Percentiles rank a stretch among this genome's conserved stretches.
Evolutionary conservation across 768 basidiomycete species (phyloP).

Genomic region (Lepiota venenata): DNA sequence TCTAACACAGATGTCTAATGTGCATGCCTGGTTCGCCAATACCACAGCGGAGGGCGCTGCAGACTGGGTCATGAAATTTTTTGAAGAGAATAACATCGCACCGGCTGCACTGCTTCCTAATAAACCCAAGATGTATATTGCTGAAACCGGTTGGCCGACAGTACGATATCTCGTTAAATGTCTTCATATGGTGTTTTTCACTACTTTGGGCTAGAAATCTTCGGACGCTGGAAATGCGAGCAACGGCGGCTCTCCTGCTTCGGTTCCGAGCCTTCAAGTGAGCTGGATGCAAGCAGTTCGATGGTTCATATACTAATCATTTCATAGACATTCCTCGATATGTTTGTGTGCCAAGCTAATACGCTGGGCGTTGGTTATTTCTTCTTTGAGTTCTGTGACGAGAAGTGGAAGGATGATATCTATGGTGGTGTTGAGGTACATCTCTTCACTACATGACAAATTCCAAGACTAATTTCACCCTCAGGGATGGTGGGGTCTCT

Average conservation of each 20-base stretch:
- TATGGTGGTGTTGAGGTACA: slow-evolving; percentile 72
- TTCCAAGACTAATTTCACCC: too few species aligned
- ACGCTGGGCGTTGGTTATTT: slow-evolving; percentile 75
- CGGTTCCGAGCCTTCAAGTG: slow-evolving; percentile 55
- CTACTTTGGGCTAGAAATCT: slow-evolving; percentile 40
- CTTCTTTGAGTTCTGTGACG: slow-evolving; percentile 84
- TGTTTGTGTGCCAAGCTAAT: slow-evolving; percentile 90
- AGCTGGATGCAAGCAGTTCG: not conserved
- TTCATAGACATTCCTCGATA: slow-evolving; percentile 70
- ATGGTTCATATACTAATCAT: not conserved
- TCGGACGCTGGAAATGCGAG: slow-evolving; percentile 50
- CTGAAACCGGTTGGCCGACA: slow-evolving; percentile 85
- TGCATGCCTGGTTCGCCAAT: slow-evolving; percentile 94
- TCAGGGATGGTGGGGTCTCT: slow-evolving; percentile 45
- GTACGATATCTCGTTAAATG: slow-evolving; percentile 33
- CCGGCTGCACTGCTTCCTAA: slow-evolving; percentile 61
- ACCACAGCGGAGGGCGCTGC: slow-evolving; percentile 69
- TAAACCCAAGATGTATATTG: slow-evolving; percentile 82
- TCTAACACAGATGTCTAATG: slow-evolving; percentile 69
- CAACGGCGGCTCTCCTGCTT: slow-evolving; percentile 68
- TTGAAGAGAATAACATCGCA: slow-evolving; percentile 61
- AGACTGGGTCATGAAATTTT: slow-evolving; percentile 80
- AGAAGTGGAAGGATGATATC: slow-evolving; percentile 68
- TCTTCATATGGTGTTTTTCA: not conserved
- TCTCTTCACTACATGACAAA: too few species aligned